A percentile compares a stretch with the other conserved stretches of the same genome.
Conservation (phyloP, 495 filamentous ascomycete species). For the Patellaria atrata region DNA sequence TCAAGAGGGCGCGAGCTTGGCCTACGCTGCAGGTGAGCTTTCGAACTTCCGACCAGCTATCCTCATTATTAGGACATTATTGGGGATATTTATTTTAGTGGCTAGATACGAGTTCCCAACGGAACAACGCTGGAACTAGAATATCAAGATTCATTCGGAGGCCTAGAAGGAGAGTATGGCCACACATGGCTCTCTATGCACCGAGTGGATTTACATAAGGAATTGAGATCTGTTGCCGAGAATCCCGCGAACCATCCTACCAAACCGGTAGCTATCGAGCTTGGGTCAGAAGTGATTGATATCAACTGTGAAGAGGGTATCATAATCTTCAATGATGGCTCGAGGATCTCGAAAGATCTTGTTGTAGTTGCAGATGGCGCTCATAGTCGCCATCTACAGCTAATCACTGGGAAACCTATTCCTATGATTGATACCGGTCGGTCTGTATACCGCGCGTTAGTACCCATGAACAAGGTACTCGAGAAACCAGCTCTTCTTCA, state of each 20-base stretch:
- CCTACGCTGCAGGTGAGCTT: slow-evolving; percentile 21
- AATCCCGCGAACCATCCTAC: slow-evolving; percentile 25
- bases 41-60: no score
- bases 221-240: slow-evolving; percentile 30
- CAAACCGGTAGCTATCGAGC: slow-evolving; percentile 25
- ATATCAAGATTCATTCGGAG: background rate
- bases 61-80: no score
- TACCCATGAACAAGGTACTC: slow-evolving; percentile 3
- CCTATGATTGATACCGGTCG: slow-evolving; percentile 6
- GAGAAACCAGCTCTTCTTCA: slow-evolving; percentile 1
- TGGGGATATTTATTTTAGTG: slow-evolving; percentile 5
- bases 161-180: slow-evolving; percentile 10
- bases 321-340: slow-evolving; percentile 27
- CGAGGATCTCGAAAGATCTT: slow-evolving; percentile 28
- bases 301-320: slow-evolving; percentile 29
- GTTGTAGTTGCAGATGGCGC: slow-evolving; percentile 39
- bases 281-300: slow-evolving; percentile 20
- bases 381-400: slow-evolving; percentile 23
- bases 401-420: background rate
- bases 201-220: slow-evolving; percentile 38
- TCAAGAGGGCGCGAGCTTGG: slow-evolving; percentile 24
- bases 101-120: slow-evolving; percentile 9
- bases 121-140: slow-evolving; percentile 18
- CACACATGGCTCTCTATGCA: slow-evolving; percentile 33
- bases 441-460: slow-evolving; percentile 5